Evolutionary conservation across 1,284 basidiomycete species (phyloP), one percentile per base, ranked within the genome.

Genomic region (Malassezia equina): DNA sequence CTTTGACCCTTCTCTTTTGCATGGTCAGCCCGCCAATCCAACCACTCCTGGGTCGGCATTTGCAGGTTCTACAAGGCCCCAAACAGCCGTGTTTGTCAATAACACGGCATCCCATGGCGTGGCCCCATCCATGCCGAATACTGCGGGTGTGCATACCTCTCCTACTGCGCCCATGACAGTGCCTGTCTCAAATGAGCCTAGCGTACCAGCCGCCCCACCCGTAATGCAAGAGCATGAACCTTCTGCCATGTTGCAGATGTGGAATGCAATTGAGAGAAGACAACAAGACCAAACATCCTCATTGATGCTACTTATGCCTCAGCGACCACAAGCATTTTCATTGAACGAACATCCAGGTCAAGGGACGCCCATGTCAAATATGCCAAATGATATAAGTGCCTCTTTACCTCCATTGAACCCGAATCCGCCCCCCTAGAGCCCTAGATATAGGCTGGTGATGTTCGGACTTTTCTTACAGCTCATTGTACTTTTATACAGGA

Each of bases 241-340:
- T 8, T 33, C 31, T 23, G 19, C 31, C 19, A 21, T 42, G 28
- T 31, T 25, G 24, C 54, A 56, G 8, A n/a, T 56, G 24, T 63
- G 64, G 31, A 63, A 54, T 44, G 58, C 55, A 55, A 68, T 68
- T 43, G 66, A 68, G 46, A 51, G 58, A 42, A 59, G 65, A 36
- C 66, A 68, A 49, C 64, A 64, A 41, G 58, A 63, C 28, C 62
- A 68, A 40, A 59, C 60, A 8, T 58, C 66, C 24, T 61, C 62
- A 34, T 59, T 68, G 27, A 64, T 68, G 62, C 58, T 68, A 4
- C 64, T 63, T 42, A 63, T 68, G 28, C 64, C 64, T 1, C 49
- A 58, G 19, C 60, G 62, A 7, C 64, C 62, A 11, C 51, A 41
- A n/a, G 17, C 41, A 7, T 53, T 53, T 28, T 40, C 27, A 31